Evolutionary conservation across 768 basidiomycete genomes (phyloP).

Genomic region (Tricholoma sp.): DNA sequence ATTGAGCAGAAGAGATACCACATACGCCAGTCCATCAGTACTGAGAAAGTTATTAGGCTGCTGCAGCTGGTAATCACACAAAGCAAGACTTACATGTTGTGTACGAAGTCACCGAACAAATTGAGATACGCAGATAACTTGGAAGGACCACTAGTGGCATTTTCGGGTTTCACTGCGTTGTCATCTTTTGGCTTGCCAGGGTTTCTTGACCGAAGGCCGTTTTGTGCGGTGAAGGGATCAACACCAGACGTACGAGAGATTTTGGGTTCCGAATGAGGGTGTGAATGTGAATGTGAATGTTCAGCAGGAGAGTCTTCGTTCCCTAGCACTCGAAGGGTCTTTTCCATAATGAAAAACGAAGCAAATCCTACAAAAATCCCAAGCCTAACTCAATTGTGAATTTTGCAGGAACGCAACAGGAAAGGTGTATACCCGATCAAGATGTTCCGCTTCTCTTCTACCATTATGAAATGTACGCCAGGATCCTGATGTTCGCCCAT

Average conservation of each 20-base stretch:
- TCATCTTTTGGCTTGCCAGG: constrained; percentile 23
- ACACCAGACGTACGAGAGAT: constrained; percentile 43
- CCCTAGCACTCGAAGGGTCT: constrained; percentile 77
- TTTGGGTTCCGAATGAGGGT: constrained; percentile 34
- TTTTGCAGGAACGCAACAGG: neutral
- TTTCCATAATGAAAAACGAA: constrained; percentile 91
- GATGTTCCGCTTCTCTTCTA: constrained; percentile 90
- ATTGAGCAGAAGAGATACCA: neutral
- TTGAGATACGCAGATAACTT: constrained; percentile 91
- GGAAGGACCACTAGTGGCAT: constrained; percentile 50
- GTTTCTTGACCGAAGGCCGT: constrained; percentile 49
- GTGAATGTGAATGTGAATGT: constrained; percentile 61
- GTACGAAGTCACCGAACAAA: constrained; percentile 89
- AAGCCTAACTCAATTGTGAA: constrained; percentile 37
- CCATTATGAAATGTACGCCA: constrained; percentile 73
- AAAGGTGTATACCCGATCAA: constrained; percentile 62
- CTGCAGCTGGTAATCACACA: constrained; percentile 6
- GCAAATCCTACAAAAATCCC: constrained; percentile 86
- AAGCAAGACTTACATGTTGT: constrained; percentile 68
- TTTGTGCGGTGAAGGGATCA: constrained; percentile 31
- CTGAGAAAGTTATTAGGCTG: constrained; percentile 31
- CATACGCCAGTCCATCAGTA: constrained; percentile 87
- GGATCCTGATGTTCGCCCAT: constrained; percentile 79
- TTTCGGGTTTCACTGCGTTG: constrained; percentile 17
- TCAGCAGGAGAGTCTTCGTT: constrained; percentile 48